Evolutionary conservation across 1,284 basidiomycete species (phyloP), one percentile per base, ranked within the genome.

Genomic region (Cryptococcus sp.): DNA sequence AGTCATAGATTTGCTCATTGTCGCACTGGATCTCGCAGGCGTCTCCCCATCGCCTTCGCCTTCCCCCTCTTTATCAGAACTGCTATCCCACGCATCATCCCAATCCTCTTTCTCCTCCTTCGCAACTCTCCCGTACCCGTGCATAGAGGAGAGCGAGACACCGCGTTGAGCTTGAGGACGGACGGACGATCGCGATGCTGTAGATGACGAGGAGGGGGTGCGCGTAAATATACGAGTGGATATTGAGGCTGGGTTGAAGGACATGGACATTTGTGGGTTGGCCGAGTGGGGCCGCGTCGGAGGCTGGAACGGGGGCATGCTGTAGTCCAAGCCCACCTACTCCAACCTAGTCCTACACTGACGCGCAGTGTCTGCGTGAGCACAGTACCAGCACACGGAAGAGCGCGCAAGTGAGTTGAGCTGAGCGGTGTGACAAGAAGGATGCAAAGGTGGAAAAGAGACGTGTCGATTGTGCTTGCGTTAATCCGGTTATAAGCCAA

Each of bases 11-110:
- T 17, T 34, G 25, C 29, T 34, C 47, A 34, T 20, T 4, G 17
- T 11, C 26, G 16, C 45, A 26, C 22, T 20, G 22, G 15, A 7
- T n/a, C 26, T 20, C 19, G 16, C 43, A 46, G 45, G 16, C 45
- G 17, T 8, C n/a, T 25, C 20, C 25, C 47, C 25, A 8, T 43
- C 41, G 26, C 26, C 50, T 49, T 60, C 40, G 58, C 56, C 57
- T 69, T 54, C 59, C 16, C 66, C 65, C 48, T 77, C 74, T 73
- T 87, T 86, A 77, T 93, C 91, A 3, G 90, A 92, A 55, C 83
- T 83, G 66, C 87, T 89, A 80, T 93, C 91, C 91, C 91, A 93
- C 46, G 87, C 90, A 74, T 93, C 91, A 65, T 93, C 91, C 55
- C 87, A 88, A 65, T 88, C 86, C 1, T 84, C 83, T 1, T 86